Base-by-base conservation (phyloP, 164 flowering plant genomes). In the Tetracentron sinense region DNA sequence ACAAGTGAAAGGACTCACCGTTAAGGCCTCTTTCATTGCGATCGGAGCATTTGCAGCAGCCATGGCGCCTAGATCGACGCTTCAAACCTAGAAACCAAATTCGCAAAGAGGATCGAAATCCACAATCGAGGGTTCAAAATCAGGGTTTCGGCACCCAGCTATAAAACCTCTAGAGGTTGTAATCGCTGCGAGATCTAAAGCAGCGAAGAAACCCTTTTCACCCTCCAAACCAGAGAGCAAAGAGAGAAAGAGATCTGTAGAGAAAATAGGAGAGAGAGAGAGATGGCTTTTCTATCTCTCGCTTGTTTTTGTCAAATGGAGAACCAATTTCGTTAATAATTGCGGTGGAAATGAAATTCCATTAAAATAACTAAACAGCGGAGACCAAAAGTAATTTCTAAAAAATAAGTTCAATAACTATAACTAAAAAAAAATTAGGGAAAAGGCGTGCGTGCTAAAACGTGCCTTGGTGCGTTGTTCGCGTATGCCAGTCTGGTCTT, bases 1-100 rank as follows among this genome's bases (percentile, higher is more conserved):
- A 26, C 14, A 55, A 62, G 52, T 51, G 51, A 42, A 17, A 48
- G 29, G 20, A 71, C 80, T 68, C 22, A 95, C 98, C 74, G 97
- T 90, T 35, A 93, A 63, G 60, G 87, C 84, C 71, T 93, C 98
- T 61, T 81, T 87, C 98, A 93, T 86, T 65, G 83, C 60, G 78
- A 86, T 86, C 65, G 89, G 92, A 31, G 92, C 92, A 68, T 74
- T 86, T 4, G 92, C 92, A 35, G 91, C 85, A 69, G 91, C 88
- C 92, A 86, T 86, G 81, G 74, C 62, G 66, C 74, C 33, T 61
- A 73, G 81, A 81, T 79, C 81, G 53, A 49, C 1, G 15, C 53
- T 49, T n/a, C 26, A 22, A 20, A 49, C 20, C 53, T 26, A 12
- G 12, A 49, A 20, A 20, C 4, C 21, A 12, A 12, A 49, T 20